Conservation (phyloP, 176 grass and related monocot species). For the Avena atlantica region DNA sequence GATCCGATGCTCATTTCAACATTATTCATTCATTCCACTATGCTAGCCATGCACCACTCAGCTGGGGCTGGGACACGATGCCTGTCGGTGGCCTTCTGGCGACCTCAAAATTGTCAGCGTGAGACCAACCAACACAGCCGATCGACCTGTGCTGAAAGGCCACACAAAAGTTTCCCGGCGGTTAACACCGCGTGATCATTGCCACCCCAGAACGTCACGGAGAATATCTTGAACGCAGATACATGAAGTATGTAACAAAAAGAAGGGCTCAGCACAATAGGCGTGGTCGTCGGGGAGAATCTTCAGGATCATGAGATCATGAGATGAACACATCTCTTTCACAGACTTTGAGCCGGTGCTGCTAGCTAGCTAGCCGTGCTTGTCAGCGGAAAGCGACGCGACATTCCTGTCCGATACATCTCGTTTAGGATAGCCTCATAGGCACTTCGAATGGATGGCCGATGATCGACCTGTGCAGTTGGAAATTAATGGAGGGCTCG, state of each 20-base stretch:
- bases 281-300: neutral
- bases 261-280: neutral
- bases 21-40: neutral
- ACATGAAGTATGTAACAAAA: neutral
- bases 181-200: neutral
- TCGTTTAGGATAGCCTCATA: neutral
- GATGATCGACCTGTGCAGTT: neutral
- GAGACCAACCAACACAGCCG: neutral
- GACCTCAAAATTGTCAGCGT: neutral
- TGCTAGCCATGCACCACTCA: neutral
- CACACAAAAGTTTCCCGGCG: neutral
- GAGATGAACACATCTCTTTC: neutral
- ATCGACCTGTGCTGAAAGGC: neutral
- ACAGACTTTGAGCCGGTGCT: neutral
- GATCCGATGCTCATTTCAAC: conserved; percentile 20
- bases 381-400: neutral
- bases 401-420: neutral
- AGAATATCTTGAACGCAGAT: too few species aligned
- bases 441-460: neutral
- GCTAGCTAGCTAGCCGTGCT: neutral
- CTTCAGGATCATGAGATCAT: neutral
- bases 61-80: too few species aligned
- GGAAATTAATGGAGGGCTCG: conserved; percentile 7
- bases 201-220: too few species aligned
- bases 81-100: neutral